A percentile compares a stretch with the other conserved stretches of the same genome.
Evolutionary conservation across 1,284 basidiomycete species (phyloP).

Genomic region (Rhodofomes roseus): DNA sequence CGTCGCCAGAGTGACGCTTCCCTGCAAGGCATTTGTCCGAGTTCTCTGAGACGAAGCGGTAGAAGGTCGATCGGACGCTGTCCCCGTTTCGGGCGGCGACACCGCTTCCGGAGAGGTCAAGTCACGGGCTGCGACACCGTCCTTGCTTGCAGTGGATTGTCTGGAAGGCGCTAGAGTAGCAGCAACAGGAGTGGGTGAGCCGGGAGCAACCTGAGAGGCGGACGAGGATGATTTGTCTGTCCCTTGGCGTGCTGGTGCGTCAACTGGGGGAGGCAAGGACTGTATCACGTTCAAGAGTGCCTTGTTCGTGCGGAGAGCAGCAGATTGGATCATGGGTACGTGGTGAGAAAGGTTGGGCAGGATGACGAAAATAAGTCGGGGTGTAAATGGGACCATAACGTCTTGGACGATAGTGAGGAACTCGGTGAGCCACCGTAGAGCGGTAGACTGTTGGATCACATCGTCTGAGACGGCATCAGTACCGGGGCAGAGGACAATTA

Average conservation of each 20-base stretch:
- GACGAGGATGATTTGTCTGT: conserved; percentile 29
- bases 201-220: conserved; percentile 32
- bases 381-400: conserved; percentile 93
- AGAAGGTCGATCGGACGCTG: conserved; percentile 12
- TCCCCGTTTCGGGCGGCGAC: conserved; percentile 1
- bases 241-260: conserved; percentile 38
- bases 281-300: conserved; percentile 85
- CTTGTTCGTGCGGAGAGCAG: conserved; percentile 86
- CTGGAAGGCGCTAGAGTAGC: conserved; percentile 37
- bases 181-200: conserved; percentile 51
- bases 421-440: conserved; percentile 89
- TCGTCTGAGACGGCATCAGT: conserved; percentile 53
- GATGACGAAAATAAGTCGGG: conserved; percentile 88
- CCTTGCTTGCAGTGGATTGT: conserved; percentile 40
- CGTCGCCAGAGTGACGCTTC: conserved; percentile 6
- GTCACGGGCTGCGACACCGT: conserved; percentile 34
- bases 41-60: conserved; percentile 21
- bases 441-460: conserved; percentile 86
- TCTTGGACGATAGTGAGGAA: conserved; percentile 87
- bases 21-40: conserved; percentile 26
- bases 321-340: conserved; percentile 82
- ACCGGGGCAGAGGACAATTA: neutral
- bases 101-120: conserved; percentile 29
- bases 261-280: conserved; percentile 69
- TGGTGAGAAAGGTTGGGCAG: conserved; percentile 94